A percentile compares a stretch with the other conserved stretches of the same genome.
Evolutionary conservation across 257 asterid genomes (phyloP).

Genomic region (Fraxinus pennsylvanica): DNA sequence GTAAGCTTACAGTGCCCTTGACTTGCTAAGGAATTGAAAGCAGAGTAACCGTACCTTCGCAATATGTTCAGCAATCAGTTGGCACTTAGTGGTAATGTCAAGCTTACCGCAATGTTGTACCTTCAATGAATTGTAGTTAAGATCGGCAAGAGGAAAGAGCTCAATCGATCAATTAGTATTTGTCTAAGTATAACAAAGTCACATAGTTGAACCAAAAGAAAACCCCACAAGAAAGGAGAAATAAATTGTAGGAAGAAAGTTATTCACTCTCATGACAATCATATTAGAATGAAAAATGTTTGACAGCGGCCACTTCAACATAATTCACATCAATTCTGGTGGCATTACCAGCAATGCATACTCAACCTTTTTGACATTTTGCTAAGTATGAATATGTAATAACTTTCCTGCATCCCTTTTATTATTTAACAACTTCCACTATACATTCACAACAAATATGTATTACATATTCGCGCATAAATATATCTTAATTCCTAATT

Average conservation of each 20-base stretch:
- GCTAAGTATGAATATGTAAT: background rate
- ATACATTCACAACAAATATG: background rate
- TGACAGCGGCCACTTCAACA: background rate
- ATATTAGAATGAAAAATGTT: background rate
- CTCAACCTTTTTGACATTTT: background rate
- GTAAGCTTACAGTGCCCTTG: conserved; percentile 11
- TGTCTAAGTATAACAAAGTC: background rate
- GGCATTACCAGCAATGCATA: background rate
- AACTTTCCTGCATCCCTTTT: background rate
- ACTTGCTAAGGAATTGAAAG: conserved; percentile 15
- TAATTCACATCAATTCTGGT: background rate
- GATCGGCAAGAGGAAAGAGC: conserved; percentile 8
- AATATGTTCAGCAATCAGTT: conserved; percentile 55
- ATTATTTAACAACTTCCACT: background rate
- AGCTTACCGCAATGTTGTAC: conserved; percentile 53
- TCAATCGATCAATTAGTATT: background rate
- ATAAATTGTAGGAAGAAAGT: background rate
- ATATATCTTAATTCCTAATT: background rate
- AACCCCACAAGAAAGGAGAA: background rate
- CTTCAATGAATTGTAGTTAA: conserved; percentile 40
- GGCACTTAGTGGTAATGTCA: conserved; percentile 55
- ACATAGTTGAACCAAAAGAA: background rate
- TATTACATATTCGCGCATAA: background rate
- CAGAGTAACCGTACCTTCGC: conserved; percentile 54
- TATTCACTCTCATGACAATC: background rate